A percentile compares a stretch with the other conserved stretches of the same genome.
These are phyloP conservation scores for Aspergillus thermomutatus DNA, from an alignment of 2,329 filamentous ascomycete species.

Conservation along the genomic window DNA sequence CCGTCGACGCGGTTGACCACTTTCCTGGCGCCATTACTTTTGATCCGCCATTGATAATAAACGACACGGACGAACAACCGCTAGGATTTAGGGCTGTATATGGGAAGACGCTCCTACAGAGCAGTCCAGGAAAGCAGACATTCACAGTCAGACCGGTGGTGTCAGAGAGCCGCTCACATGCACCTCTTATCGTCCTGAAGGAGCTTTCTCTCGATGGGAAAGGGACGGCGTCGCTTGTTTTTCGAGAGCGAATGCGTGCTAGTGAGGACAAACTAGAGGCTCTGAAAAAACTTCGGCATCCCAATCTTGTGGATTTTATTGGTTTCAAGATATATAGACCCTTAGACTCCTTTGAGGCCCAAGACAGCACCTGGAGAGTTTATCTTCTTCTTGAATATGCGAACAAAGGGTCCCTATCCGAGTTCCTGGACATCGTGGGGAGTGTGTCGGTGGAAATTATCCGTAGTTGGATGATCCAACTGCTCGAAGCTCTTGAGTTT, in stretches of 20 bases:
- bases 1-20: conserved; percentile 29
- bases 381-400: conserved; percentile 73
- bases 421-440: conserved; percentile 76
- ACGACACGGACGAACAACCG: conserved; percentile 61
- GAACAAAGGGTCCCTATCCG: conserved; percentile 76
- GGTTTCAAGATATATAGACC: conserved; percentile 73
- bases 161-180: conserved; percentile 52
- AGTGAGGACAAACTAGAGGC: conserved; percentile 74
- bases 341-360: conserved; percentile 37
- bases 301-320: conserved; percentile 73
- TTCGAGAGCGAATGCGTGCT: conserved; percentile 72
- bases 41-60: conserved; percentile 50
- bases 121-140: conserved; percentile 61
- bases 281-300: conserved; percentile 71
- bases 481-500: conserved; percentile 84
- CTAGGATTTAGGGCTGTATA: conserved; percentile 69
- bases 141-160: conserved; percentile 69
- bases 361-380: conserved; percentile 62
- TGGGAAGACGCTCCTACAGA: conserved; percentile 63
- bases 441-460: conserved; percentile 70
- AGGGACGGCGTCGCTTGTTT: conserved; percentile 57
- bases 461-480: conserved; percentile 84
- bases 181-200: conserved; percentile 69
- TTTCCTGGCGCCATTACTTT: conserved; percentile 39
- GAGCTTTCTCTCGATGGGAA: conserved; percentile 60